Evolutionary conservation across 2,329 filamentous ascomycete species (phyloP).

Genomic region (Colletotrichum sansevieriae): DNA sequence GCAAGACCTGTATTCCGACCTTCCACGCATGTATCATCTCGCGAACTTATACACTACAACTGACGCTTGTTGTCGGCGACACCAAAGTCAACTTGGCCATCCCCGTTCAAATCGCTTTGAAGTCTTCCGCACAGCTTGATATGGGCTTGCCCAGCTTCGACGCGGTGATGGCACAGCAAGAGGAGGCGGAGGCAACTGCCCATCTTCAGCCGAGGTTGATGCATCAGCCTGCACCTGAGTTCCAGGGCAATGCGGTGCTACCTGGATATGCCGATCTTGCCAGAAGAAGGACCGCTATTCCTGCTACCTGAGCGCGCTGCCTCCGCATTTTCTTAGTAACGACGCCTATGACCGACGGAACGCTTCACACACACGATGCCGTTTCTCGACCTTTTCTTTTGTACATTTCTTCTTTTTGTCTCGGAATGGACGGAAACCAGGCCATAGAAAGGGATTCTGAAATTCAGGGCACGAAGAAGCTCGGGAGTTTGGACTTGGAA

Average conservation of each 20-base stretch:
- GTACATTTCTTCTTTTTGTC: neutral
- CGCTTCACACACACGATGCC: slow-evolving; percentile 14
- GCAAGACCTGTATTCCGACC: slow-evolving; percentile 66
- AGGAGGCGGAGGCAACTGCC: slow-evolving; percentile 59
- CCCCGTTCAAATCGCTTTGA: slow-evolving; percentile 66
- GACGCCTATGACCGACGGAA: slow-evolving; percentile 31
- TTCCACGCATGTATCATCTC: slow-evolving; percentile 71
- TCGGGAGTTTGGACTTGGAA: neutral
- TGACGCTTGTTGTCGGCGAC: slow-evolving; percentile 58
- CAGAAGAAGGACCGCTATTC: slow-evolving; percentile 10
- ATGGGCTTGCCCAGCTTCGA: slow-evolving; percentile 64
- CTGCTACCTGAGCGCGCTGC: neutral
- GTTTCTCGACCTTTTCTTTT: slow-evolving; percentile 17
- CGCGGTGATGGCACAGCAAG: slow-evolving; percentile 55
- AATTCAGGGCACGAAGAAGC: neutral
- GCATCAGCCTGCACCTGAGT: slow-evolving; percentile 50
- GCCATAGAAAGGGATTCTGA: neutral
- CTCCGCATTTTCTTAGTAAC: neutral
- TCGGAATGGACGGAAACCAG: neutral
- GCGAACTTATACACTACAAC: slow-evolving; percentile 66
- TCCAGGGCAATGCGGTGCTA: slow-evolving; percentile 52
- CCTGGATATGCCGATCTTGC: slow-evolving; percentile 55
- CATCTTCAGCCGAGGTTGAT: slow-evolving; percentile 58
- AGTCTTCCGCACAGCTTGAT: slow-evolving; percentile 46
- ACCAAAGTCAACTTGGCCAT: slow-evolving; percentile 60